A percentile compares a stretch with the other conserved stretches of the same genome.
Conservation (phyloP, 768 basidiomycete species). For the Naganishia randhawae region DNA sequence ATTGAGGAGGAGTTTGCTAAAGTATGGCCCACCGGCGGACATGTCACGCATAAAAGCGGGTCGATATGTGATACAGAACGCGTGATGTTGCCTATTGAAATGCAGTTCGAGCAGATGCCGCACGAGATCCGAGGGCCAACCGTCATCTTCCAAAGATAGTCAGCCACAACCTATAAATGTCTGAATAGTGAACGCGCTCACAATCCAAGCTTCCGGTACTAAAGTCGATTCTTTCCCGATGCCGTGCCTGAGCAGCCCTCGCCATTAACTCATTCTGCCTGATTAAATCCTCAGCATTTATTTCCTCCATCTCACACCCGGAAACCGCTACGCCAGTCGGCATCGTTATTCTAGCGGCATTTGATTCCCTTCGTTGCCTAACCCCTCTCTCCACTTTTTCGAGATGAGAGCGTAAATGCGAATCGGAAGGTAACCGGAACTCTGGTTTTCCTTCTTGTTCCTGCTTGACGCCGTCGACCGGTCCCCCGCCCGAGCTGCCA, state of each 20-base stretch:
- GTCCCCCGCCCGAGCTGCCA: background rate
- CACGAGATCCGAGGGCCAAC: slow-evolving; percentile 31
- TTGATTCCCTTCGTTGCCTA: slow-evolving; percentile 2
- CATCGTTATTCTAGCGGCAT: background rate
- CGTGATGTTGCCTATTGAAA: slow-evolving; percentile 37
- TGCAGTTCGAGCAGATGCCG: slow-evolving; percentile 36
- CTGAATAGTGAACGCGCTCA: background rate
- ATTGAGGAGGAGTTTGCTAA: slow-evolving; percentile 36
- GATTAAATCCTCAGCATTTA: slow-evolving; percentile 11
- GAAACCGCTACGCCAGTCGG: background rate
- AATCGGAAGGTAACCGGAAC: slow-evolving; percentile 11
- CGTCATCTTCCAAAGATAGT: slow-evolving; percentile 27
- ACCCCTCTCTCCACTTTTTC: background rate
- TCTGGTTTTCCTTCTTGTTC: background rate
- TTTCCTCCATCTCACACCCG: background rate
- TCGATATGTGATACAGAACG: slow-evolving; percentile 35
- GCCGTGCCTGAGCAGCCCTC: slow-evolving; percentile 12
- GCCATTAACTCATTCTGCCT: slow-evolving; percentile 24
- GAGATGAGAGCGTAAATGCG: slow-evolving; percentile 7
- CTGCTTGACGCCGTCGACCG: background rate
- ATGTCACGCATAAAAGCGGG: slow-evolving; percentile 36
- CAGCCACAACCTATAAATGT: background rate
- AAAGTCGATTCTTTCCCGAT: slow-evolving; percentile 21
- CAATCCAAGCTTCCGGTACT: slow-evolving; percentile 6
- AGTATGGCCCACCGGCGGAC: slow-evolving; percentile 31